Percentiles rank a stretch among this genome's conserved stretches.
Conservation (phyloP, 176 grass and related monocot species). For the Eleusine indica region DNA sequence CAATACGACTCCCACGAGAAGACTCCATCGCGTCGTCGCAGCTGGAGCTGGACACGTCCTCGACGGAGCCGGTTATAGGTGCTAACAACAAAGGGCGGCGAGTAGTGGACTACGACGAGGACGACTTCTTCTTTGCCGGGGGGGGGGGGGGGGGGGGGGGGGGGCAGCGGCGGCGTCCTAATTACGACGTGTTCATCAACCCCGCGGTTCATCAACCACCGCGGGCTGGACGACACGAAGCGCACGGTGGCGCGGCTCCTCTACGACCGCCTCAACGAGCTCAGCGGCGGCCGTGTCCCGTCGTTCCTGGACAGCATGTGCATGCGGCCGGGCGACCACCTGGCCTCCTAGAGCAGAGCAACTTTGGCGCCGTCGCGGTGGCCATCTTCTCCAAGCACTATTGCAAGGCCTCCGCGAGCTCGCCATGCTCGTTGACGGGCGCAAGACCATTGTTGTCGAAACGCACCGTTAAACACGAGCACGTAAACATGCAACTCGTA, state of each 20-base stretch:
- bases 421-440: constrained; percentile 56
- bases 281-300: neutral
- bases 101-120: neutral
- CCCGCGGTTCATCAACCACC: constrained; percentile 93
- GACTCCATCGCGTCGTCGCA: neutral
- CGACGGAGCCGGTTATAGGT: too few species aligned
- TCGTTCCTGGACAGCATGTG: constrained; percentile 70
- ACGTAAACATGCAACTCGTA: too few species aligned
- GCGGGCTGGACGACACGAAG: constrained; percentile 74
- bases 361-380: constrained; percentile 53
- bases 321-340: constrained; percentile 69
- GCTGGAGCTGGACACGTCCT: neutral
- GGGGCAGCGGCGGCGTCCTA: neutral
- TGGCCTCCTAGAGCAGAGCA: constrained; percentile 34
- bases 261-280: constrained; percentile 45
- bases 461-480: too few species aligned
- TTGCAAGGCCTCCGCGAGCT: constrained; percentile 81
- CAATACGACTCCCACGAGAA: neutral
- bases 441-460: constrained; percentile 33
- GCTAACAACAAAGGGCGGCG: too few species aligned
- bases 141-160: too few species aligned
- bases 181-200: constrained; percentile 85
- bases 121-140: too few species aligned
- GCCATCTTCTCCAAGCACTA: constrained; percentile 71
- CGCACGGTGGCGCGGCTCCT: constrained; percentile 59